These are phyloP conservation scores for Conringia planisiliqua DNA, from an alignment of 345 rosid species.

Conservation along the genomic window DNA sequence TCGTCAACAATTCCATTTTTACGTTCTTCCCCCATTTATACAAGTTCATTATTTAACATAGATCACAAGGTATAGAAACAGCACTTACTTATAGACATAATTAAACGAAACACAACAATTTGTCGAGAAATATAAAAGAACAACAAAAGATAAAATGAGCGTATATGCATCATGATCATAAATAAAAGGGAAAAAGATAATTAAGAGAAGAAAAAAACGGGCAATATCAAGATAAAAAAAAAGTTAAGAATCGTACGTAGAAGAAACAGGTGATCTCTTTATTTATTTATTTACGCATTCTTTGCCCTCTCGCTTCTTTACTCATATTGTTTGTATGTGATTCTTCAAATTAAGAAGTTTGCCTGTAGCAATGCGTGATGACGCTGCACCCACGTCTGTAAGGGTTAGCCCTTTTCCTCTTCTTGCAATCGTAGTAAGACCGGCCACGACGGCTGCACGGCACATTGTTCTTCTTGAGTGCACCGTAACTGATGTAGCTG, in stretches of 20 bases:
- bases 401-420: conserved; percentile 42
- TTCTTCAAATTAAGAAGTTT: conserved; percentile 21
- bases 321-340: conserved; percentile 8
- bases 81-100: conserved; percentile 11
- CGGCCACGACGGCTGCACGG: conserved; percentile 48
- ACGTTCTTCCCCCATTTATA: background rate
- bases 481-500: conserved; percentile 46
- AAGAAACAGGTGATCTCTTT: background rate
- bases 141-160: conserved; percentile 19
- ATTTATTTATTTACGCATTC: background rate
- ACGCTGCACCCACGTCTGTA: conserved; percentile 53
- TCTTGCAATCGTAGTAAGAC: conserved; percentile 51
- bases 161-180: conserved; percentile 22
- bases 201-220: background rate
- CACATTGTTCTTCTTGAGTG: conserved; percentile 32
- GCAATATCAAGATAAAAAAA: background rate
- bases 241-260: conserved; percentile 17
- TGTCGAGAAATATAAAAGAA: conserved; percentile 17
- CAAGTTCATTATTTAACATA: background rate
- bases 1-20: background rate
- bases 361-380: conserved; percentile 45
- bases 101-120: conserved; percentile 13
- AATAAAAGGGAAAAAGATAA: conserved; percentile 12
- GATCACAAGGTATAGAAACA: conserved; percentile 4
- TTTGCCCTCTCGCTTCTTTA: conserved; percentile 20